Base-by-base conservation (phyloP, 345 rosid genomes). In the Populus tremula region DNA sequence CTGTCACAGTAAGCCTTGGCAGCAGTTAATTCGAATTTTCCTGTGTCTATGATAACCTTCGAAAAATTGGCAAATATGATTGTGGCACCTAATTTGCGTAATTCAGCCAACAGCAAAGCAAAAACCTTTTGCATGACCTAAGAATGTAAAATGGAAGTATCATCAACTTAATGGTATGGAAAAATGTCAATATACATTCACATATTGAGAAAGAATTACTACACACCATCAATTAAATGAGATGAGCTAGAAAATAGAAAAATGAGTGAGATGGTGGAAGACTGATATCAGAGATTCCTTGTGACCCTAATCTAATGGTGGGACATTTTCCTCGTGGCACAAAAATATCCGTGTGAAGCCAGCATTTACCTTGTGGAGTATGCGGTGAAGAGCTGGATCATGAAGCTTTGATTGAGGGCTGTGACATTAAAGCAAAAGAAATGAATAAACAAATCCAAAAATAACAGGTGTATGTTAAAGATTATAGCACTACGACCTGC, bases 121-220 rank as follows among this genome's bases (percentile, higher is more conserved):
- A 95, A 95, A 82, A 95, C 89, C 90, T 95, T 95, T 87, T 90
- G 97, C 99, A 93, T 95, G 87, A 91, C 96, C 97, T 94, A 77
- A 7, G 21, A 36, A 23, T 70, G 43, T 8, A 56, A n/a, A 65
- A 80, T 56, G 33, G 14, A 49, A 80, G 56, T 72, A 39, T 20
- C 18, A 70, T 41, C 38, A 73, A 38, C 73, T 56, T 65, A 67
- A 11, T n/a, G 47, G 50, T 62, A 10, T 56, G 31, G 33, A 1
- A 62, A 68, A 39, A 7, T 47, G 53, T 47, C 2, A 14, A 20
- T 36, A 29, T 17, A 84, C 75, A 54, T 18, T 39, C 21, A 68
- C 61, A 61, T 18, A 6, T 62, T 31, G 63, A 41, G 63, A 41
- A 69, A 56, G 21, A 72, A 43, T 50, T 67, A 31, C 14, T 50